phyloP scores from a whole-genome alignment of 2,329 filamentous ascomycete species.

The Tolypocladium tundrense region DNA sequence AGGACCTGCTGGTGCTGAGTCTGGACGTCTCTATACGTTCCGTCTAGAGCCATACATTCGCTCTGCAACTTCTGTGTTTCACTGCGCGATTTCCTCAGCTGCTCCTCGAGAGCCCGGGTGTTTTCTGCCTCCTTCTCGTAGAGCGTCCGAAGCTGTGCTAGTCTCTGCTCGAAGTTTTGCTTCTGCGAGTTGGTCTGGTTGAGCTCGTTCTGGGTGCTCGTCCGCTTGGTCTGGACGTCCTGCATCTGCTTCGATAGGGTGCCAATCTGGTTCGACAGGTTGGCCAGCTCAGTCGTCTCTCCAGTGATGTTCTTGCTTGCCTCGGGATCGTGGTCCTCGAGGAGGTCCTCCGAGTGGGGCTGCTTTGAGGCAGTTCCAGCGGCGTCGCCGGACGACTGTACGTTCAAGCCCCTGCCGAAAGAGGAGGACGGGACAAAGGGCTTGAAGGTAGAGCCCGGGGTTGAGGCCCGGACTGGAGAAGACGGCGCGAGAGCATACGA shows the following conservation, averaged over 20 bases:
- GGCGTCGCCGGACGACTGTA: conserved; percentile 63
- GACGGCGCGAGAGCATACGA: conserved; percentile 35
- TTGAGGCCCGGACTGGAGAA: conserved; percentile 42
- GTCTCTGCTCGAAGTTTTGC: conserved; percentile 79
- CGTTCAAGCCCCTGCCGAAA: conserved; percentile 74
- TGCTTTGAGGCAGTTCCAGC: conserved; percentile 1
- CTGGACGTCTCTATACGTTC: conserved; percentile 69
- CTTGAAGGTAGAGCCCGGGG: conserved; percentile 56
- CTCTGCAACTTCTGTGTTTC: conserved; percentile 78
- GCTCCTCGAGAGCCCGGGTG: conserved; percentile 75
- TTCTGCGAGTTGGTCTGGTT: conserved; percentile 78
- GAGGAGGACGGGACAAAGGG: conserved; percentile 87
- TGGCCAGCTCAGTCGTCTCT: conserved; percentile 87
- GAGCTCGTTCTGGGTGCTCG: conserved; percentile 69
- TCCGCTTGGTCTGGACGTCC: conserved; percentile 76
- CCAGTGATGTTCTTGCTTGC: conserved; percentile 78
- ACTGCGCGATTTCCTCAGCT: conserved; percentile 61
- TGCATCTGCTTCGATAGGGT: conserved; percentile 90
- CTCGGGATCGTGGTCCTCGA: conserved; percentile 85
- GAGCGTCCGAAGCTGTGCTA: conserved; percentile 74
- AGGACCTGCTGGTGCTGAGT: conserved; percentile 70
- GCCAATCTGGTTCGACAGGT: conserved; percentile 90
- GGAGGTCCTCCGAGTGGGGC: conserved; percentile 63
- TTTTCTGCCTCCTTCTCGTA: conserved; percentile 92
- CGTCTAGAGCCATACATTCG: conserved; percentile 76